A percentile compares a stretch with the other conserved stretches of the same genome.
These are phyloP conservation scores for Fraxinus pennsylvanica DNA, from an alignment of 257 asterid genomes.

Conservation along the genomic window DNA sequence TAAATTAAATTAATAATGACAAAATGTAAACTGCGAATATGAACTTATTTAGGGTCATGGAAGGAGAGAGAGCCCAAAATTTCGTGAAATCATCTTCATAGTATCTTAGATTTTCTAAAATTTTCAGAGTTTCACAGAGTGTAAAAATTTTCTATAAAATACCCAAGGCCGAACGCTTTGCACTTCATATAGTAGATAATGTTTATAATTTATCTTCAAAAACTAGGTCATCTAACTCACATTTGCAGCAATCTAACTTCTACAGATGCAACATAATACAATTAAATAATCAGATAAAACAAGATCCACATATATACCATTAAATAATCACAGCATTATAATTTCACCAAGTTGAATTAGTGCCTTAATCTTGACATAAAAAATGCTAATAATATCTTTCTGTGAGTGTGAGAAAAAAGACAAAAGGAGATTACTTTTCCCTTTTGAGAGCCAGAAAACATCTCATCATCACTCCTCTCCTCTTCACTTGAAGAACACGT, in stretches of 20 bases:
- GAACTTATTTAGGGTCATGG: too few relatives aligned
- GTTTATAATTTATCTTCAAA: neutral
- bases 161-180: neutral
- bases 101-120: neutral
- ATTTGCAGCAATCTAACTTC: neutral
- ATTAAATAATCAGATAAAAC: neutral
- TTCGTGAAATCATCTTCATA: too few relatives aligned
- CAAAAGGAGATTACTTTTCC: conserved; percentile 45
- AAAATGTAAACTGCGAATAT: too few relatives aligned
- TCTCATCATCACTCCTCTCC: conserved; percentile 43
- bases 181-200: neutral
- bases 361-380: neutral
- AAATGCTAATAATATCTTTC: neutral
- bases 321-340: neutral
- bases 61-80: too few relatives aligned
- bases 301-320: neutral
- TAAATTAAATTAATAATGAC: too few relatives aligned
- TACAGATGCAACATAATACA: neutral
- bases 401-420: neutral
- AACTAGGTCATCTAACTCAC: neutral
- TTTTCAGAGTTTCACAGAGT: neutral
- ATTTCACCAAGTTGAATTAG: neutral
- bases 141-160: neutral
- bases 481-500: conserved; percentile 52
- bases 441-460: conserved; percentile 41